These are phyloP conservation scores for Oryza officinalis DNA, from an alignment of 176 grass and related monocot genomes.

Conservation along the genomic window DNA sequence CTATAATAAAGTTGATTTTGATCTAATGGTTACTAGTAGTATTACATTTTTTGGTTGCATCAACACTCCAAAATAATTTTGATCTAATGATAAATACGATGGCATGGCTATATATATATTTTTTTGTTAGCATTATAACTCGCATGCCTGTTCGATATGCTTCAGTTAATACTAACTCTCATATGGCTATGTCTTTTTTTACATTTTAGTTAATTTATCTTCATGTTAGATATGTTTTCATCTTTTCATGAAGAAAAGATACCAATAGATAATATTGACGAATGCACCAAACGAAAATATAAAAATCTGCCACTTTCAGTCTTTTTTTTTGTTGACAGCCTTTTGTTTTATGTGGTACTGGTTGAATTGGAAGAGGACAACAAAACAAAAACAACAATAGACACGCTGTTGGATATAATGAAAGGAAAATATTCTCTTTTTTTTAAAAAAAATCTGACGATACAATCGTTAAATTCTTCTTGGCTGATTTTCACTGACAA, in stretches of 20 bases:
- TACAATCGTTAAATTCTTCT: background rate
- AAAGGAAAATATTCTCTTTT: background rate
- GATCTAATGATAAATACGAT: too few species aligned
- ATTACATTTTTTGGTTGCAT: background rate
- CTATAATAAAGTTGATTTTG: background rate
- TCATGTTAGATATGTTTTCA: too few species aligned
- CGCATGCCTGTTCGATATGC: too few species aligned
- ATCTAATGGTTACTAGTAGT: background rate
- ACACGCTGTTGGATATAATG: background rate
- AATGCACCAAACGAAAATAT: background rate
- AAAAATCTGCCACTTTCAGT: background rate
- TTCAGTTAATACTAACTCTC: too few species aligned
- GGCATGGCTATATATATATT: too few species aligned
- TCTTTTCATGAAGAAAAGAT: background rate
- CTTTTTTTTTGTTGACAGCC: background rate
- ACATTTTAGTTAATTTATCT: too few species aligned
- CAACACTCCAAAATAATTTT: background rate
- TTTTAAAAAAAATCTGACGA: background rate
- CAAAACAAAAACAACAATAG: background rate
- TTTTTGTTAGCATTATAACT: too few species aligned
- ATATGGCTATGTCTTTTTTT: too few species aligned
- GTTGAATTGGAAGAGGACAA: background rate
- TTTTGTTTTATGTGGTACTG: background rate
- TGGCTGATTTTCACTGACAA: background rate
- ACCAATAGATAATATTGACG: background rate